A percentile compares a stretch with the other conserved stretches of the same genome.
Conservation (phyloP, 345 rosid species). For the Brassica nigra region DNA sequence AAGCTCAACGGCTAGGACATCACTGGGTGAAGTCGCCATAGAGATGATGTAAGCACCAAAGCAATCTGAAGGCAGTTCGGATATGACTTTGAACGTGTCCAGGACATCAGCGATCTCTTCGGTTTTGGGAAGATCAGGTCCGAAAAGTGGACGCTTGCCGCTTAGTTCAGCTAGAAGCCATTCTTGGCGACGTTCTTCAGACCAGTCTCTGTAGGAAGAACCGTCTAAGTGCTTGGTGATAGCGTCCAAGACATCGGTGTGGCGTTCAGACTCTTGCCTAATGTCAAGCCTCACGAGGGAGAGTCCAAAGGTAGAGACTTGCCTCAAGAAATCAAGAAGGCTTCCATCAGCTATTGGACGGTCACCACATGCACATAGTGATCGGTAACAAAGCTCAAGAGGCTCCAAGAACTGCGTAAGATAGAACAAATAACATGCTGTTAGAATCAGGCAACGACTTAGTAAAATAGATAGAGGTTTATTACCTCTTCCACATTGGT, state of each 20-base stretch:
- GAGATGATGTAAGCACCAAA: conserved; percentile 97
- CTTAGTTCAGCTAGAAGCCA: conserved; percentile 92
- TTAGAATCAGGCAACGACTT: neutral
- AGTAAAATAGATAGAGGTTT: neutral
- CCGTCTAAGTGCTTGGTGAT: conserved; percentile 85
- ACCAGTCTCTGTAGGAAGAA: conserved; percentile 89
- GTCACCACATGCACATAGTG: conserved; percentile 92
- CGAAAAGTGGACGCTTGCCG: conserved; percentile 90
- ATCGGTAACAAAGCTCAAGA: conserved; percentile 91
- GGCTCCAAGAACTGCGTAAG: conserved; percentile 85
- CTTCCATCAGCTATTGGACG: conserved; percentile 94
- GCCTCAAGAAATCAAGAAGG: conserved; percentile 98
- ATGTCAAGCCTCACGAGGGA: conserved; percentile 94
- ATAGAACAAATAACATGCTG: neutral
- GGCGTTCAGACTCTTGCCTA: conserved; percentile 96
- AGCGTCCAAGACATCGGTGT: conserved; percentile 95
- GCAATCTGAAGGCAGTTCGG: conserved; percentile 83
- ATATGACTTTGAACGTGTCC: conserved; percentile 77
- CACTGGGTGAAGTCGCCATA: conserved; percentile 94
- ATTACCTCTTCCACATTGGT: conserved; percentile 80
- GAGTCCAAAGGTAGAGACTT: conserved; percentile 97
- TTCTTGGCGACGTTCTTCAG: conserved; percentile 79
- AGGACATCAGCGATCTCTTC: conserved; percentile 92
- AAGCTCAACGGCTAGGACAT: conserved; percentile 96
- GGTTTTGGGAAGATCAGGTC: conserved; percentile 92